Base-by-base conservation (phyloP, 2,329 filamentous ascomycete species). In the Plectosphaerella sp. region DNA sequence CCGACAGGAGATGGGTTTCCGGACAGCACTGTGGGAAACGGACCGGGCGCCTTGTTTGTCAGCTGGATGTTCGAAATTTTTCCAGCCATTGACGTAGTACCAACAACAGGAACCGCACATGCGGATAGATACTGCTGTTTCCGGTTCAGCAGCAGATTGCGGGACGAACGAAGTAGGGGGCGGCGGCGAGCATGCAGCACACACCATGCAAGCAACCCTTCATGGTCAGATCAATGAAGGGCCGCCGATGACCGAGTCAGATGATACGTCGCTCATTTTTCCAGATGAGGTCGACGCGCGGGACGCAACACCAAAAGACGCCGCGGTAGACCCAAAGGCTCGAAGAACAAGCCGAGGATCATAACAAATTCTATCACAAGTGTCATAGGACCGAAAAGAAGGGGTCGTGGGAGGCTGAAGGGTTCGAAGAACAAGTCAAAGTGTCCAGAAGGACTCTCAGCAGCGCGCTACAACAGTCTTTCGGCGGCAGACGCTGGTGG, bases 11-110 rank as follows among this genome's bases (percentile, higher is more conserved):
- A 70, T 15, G 67, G 65, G 2, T 86, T 85, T 49, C 82, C 83
- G 2, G 69, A 73, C 24, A 86, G 83, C 57, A 75, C 73, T 10
- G 72, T 75, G 46, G 72, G 72, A 12, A 84, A 84, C 61, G 82
- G 83, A 3, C 68, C 76, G 1, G 83, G 83, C 2, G 74, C 75
- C 18, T 67, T 82, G 11, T 81, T 86, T 53, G 73, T 87, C 28
- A 77, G 79, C 18, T 86, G 83, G 82, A 67, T 86, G 45, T 71
- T 80, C 12, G 83, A 86, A 60, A 83, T 87, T 50, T 87, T 86
- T 54, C 82, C 82, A 16, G 11, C 49, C 14, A 12, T 33, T 15
- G 49, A 59, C 55, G 50, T 28, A 59, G 51, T 37, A 48, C 42
- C 28, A 16, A 22, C 35, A 25, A 20, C 45, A 49, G 25, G 54